These are phyloP conservation scores for Lipomyces orientalis DNA, from an alignment of 805 yeast species.

Conservation along the genomic window DNA sequence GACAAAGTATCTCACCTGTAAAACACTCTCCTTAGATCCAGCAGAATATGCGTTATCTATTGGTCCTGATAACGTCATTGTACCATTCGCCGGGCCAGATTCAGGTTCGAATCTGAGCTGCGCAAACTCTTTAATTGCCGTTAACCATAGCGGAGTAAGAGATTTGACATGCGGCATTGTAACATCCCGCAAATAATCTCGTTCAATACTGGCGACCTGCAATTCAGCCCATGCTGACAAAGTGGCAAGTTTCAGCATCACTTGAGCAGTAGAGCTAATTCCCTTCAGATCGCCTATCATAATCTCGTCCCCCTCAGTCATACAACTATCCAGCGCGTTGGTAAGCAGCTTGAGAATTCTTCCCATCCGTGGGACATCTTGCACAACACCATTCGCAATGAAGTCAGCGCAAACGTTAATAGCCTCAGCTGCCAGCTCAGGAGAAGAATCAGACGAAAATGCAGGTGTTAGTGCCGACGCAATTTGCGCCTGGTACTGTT, in stretches of 20 bases:
- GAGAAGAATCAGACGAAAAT: conserved; percentile 72
- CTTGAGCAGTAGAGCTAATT: conserved; percentile 46
- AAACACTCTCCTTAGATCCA: conserved; percentile 30
- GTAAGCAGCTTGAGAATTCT: conserved; percentile 70
- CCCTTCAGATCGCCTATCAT: conserved; percentile 47
- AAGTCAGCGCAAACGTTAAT: conserved; percentile 78
- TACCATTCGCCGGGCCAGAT: conserved; percentile 9
- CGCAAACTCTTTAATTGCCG: conserved; percentile 75
- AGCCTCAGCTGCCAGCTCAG: conserved; percentile 76
- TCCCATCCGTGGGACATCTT: conserved; percentile 53
- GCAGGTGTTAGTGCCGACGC: conserved; percentile 89
- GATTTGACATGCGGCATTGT: conserved; percentile 59
- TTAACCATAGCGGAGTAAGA: conserved; percentile 80
- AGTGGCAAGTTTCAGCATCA: conserved; percentile 47
- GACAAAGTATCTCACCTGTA: conserved; percentile 40
- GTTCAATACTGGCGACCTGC: conserved; percentile 41
- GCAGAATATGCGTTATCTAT: conserved; percentile 6
- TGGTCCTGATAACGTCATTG: conserved; percentile 4
- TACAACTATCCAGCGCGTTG: conserved; percentile 64
- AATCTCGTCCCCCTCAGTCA: conserved; percentile 37
- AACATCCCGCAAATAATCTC: conserved; percentile 48
- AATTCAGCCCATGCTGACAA: conserved; percentile 53
- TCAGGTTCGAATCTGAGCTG: conserved; percentile 62
- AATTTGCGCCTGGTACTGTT: conserved; percentile 94
- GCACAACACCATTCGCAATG: conserved; percentile 64